phyloP scores from a whole-genome alignment of 495 filamentous ascomycete species.

The Aspergillus ellipticus region DNA sequence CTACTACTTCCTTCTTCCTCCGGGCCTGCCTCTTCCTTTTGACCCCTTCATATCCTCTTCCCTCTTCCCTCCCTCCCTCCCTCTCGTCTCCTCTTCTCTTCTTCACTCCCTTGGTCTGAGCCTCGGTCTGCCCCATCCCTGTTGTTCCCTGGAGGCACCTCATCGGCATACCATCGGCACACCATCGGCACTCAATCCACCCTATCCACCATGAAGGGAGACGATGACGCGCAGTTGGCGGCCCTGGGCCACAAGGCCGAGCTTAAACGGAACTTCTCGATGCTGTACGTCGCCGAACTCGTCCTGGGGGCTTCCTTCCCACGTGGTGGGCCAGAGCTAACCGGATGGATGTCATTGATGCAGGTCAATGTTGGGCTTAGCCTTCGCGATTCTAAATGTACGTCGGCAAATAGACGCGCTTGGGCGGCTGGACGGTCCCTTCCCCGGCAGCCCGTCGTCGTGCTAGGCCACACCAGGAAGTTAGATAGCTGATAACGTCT shows the following conservation, averaged over 20 bases:
- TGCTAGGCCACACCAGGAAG: background rate
- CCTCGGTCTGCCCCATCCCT: background rate
- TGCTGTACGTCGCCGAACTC: constrained; percentile 30
- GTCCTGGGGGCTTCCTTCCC: background rate
- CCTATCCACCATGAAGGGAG: constrained; percentile 23
- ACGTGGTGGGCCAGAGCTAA: constrained; percentile 9
- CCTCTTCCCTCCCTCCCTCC: background rate
- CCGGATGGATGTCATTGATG: background rate
- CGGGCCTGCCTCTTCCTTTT: background rate
- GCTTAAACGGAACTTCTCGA: constrained; percentile 54
- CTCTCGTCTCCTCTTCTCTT: constrained; percentile 5
- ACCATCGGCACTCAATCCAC: background rate
- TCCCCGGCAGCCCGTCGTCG: background rate
- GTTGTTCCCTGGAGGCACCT: background rate
- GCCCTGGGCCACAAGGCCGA: constrained; percentile 63
- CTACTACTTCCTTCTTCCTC: background rate
- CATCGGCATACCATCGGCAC: background rate
- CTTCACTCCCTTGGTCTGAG: background rate
- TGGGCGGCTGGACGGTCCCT: background rate
- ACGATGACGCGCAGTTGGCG: constrained; percentile 54
- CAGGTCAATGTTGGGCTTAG: constrained; percentile 51
- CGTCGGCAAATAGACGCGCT: constrained; percentile 9
- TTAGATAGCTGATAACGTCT: constrained; percentile 12
- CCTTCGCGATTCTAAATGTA: constrained; percentile 53
- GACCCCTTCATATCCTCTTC: constrained; percentile 1